Evolutionary conservation across 768 basidiomycete genomes (phyloP).

Genomic region (Sarcodon aspratus): DNA sequence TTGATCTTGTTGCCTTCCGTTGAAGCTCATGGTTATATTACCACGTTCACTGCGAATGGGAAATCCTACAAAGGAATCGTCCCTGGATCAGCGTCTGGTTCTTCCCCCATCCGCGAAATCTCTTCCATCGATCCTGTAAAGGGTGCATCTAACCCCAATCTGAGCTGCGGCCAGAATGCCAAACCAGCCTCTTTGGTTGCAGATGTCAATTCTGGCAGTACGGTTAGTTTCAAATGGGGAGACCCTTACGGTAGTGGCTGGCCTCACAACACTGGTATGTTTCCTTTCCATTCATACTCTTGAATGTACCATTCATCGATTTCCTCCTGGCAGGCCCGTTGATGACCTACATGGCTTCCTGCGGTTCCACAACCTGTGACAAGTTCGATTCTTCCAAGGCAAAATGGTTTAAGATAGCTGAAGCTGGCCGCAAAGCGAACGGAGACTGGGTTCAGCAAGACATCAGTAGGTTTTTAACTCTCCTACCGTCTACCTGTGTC

Average conservation of each 20-base stretch:
- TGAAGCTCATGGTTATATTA: constrained; percentile 33
- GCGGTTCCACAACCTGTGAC: constrained; percentile 44
- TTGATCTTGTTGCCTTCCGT: constrained; percentile 15
- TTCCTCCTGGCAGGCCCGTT: constrained; percentile 38
- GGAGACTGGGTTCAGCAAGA: constrained; percentile 2
- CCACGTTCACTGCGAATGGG: constrained; percentile 30
- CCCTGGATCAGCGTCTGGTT: constrained; percentile 19
- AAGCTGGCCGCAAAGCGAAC: constrained; percentile 13
- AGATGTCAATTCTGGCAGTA: constrained; percentile 47
- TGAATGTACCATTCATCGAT: background rate
- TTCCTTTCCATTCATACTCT: background rate
- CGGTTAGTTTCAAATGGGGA: constrained; percentile 42
- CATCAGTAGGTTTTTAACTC: background rate
- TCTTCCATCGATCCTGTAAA: constrained; percentile 35
- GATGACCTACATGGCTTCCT: constrained; percentile 64
- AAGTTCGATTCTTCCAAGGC: constrained; percentile 46
- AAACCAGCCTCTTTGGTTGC: constrained; percentile 37
- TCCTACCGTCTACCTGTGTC: background rate
- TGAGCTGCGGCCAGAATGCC: constrained; percentile 53
- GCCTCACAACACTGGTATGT: background rate
- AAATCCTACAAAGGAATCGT: constrained; percentile 30
- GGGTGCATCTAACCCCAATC: constrained; percentile 39
- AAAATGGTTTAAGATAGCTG: constrained; percentile 57
- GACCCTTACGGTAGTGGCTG: constrained; percentile 25
- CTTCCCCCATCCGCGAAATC: constrained; percentile 32